Evolutionary conservation across 257 asterid genomes (phyloP).

Genomic region (Fraxinus excelsior): DNA sequence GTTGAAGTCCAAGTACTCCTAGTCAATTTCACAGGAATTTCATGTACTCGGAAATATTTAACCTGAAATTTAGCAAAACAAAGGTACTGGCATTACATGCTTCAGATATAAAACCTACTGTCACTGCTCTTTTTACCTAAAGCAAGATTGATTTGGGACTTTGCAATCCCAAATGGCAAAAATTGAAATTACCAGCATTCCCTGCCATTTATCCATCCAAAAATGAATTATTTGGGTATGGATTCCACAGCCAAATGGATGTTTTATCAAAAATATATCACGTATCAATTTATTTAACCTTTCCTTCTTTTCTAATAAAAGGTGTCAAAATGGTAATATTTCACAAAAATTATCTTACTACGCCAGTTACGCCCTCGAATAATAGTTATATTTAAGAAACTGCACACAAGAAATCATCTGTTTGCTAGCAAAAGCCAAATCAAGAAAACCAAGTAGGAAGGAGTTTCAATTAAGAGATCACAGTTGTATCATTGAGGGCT

Average conservation of each 20-base stretch:
- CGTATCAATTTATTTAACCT: not conserved
- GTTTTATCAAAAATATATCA: not conserved
- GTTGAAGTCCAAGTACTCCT: not conserved
- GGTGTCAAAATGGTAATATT: not conserved
- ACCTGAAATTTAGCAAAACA: not conserved
- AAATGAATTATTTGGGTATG: not conserved
- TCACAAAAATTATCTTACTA: not conserved
- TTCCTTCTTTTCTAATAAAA: slow-evolving; percentile 22
- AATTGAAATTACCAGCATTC: not conserved
- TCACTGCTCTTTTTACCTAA: not conserved
- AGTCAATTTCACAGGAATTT: not conserved
- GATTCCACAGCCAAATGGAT: not conserved
- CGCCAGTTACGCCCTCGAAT: not conserved
- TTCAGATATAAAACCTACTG: not conserved
- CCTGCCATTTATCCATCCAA: not conserved
- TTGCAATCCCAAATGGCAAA: not conserved
- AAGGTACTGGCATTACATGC: not conserved
- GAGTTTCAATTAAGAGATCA: not conserved
- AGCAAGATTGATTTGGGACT: not conserved
- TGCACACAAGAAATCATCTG: not conserved
- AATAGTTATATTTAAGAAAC: not conserved
- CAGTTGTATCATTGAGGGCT: not conserved
- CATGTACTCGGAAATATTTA: not conserved
- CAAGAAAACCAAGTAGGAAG: slow-evolving; percentile 19
- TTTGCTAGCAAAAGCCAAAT: not conserved